Evolutionary conservation across 305 asterid genomes (phyloP).

Genomic region (Rubia occidens): DNA sequence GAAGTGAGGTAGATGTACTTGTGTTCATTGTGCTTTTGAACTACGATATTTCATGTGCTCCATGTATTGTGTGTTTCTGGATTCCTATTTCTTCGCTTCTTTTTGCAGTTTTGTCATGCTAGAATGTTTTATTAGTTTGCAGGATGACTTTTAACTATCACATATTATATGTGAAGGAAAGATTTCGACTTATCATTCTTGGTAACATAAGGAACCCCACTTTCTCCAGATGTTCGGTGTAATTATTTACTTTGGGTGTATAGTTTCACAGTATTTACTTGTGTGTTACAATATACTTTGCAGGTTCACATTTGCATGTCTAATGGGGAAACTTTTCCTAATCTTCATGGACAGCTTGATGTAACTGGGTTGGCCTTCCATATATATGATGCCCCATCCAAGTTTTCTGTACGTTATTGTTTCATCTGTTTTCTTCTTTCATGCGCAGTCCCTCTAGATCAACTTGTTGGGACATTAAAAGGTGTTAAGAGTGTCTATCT

Average conservation of each 20-base stretch:
- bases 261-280: background rate
- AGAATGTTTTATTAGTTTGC: conserved; percentile 3
- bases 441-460: background rate
- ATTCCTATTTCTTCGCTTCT: background rate
- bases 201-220: background rate
- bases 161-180: background rate
- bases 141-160: background rate
- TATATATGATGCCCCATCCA: conserved; percentile 83
- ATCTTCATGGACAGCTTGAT: conserved; percentile 98
- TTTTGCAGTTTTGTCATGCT: background rate
- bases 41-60: background rate
- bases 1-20: background rate
- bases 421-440: conserved; percentile 2
- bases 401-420: conserved; percentile 58
- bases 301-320: conserved; percentile 99
- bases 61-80: conserved; percentile 2
- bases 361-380: conserved; percentile 85
- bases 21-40: background rate
- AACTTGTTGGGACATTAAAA: background rate
- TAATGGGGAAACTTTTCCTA: conserved; percentile 84
- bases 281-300: conserved; percentile 14
- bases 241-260: conserved; percentile 9
- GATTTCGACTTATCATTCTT: conserved; percentile 1
- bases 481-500: background rate
- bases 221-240: background rate